Conservation (phyloP, 2,329 filamentous ascomycete genomes). For the Penicillium sp. region DNA sequence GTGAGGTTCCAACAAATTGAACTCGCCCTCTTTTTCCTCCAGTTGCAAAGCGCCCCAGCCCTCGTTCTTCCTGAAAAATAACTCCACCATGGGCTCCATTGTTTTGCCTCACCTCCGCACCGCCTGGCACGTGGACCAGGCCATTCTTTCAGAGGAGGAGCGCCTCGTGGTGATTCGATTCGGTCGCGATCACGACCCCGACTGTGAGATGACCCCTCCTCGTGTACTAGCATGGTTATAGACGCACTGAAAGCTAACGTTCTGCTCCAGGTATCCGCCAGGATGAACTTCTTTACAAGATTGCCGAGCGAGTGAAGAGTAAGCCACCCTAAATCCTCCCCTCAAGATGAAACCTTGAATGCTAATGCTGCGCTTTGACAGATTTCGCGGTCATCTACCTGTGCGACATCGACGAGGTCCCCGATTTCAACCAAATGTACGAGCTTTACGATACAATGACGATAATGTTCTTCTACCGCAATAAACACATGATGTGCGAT, state of each 20-base stretch:
- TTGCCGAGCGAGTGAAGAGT: constrained; percentile 88
- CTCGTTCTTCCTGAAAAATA: neutral
- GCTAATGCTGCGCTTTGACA: constrained; percentile 15
- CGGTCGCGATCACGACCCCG: constrained; percentile 81
- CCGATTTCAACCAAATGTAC: constrained; percentile 97
- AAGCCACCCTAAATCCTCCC: constrained; percentile 52
- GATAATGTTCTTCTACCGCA: constrained; percentile 73
- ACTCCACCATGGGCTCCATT: constrained; percentile 73
- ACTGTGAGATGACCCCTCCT: constrained; percentile 52
- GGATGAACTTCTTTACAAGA: constrained; percentile 93
- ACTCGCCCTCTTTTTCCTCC: constrained; percentile 12
- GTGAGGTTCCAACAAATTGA: neutral
- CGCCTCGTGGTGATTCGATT: constrained; percentile 84
- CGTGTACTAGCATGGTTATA: neutral
- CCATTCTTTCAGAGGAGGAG: constrained; percentile 88
- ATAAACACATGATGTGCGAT: constrained; percentile 94
- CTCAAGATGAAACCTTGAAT: neutral
- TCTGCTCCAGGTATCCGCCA: constrained; percentile 64
- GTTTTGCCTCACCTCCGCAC: constrained; percentile 88
- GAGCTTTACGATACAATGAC: constrained; percentile 86
- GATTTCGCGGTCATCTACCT: constrained; percentile 72
- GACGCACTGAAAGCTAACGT: constrained; percentile 22
- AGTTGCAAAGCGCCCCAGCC: neutral
- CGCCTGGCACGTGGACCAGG: constrained; percentile 98
- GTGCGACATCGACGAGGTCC: constrained; percentile 88